Conservation (phyloP, 208 protist species). For the Lotmaria passim region DNA sequence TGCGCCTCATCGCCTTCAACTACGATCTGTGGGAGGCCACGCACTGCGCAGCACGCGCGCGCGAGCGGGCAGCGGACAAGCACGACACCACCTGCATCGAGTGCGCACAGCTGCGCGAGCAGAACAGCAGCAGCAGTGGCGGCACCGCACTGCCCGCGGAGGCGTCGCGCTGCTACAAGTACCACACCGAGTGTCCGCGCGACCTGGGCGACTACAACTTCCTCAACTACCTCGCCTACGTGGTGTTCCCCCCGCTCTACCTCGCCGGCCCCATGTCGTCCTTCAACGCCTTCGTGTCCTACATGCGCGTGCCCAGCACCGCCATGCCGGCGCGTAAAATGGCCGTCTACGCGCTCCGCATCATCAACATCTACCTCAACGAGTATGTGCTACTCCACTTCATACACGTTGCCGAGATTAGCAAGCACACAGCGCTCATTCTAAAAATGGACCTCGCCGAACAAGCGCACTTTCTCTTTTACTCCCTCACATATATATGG, state of each 20-base stretch:
- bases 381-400: constrained; percentile 41
- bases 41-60: constrained; percentile 14
- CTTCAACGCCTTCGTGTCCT: constrained; percentile 90
- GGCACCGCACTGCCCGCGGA: constrained; percentile 17
- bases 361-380: constrained; percentile 23
- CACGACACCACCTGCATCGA: constrained; percentile 45
- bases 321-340: too few relatives aligned
- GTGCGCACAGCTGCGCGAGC: constrained; percentile 50
- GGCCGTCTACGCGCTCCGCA: constrained; percentile 21
- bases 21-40: constrained; percentile 51
- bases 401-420: constrained; percentile 59
- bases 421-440: constrained; percentile 59
- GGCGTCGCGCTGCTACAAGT: constrained; percentile 53
- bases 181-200: constrained; percentile 47
- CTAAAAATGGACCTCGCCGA: constrained; percentile 80
- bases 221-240: constrained; percentile 70
- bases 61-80: constrained; percentile 1
- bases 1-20: constrained; percentile 79
- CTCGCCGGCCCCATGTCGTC: constrained; percentile 85
- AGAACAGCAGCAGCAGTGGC: constrained; percentile 9
- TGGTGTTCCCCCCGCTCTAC: constrained; percentile 88
- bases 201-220: constrained; percentile 63
- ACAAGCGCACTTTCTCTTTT: constrained; percentile 75
- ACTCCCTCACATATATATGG: constrained; percentile 83
- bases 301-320: too few relatives aligned